These are phyloP conservation scores for Effrenium voratum DNA, from an alignment of 73 alveolate genomes.

Conservation along the genomic window DNA sequence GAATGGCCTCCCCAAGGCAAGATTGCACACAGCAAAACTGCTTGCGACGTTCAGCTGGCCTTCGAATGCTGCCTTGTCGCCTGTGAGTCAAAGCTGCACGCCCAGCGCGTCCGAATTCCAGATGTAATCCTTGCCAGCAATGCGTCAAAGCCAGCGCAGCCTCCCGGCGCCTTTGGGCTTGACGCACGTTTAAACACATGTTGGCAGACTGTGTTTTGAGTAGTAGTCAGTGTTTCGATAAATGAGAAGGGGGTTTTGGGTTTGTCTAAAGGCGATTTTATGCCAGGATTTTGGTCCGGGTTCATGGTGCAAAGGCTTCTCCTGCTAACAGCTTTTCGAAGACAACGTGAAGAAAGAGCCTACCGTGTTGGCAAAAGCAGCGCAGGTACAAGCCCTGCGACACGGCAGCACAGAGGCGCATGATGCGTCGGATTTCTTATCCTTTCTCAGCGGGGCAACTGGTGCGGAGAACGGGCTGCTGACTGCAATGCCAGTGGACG, in stretches of 20 bases:
- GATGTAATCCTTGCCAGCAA: background rate
- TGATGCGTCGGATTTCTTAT: background rate
- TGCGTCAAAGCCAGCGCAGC: background rate
- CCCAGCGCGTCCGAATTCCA: background rate
- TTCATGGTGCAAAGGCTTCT: background rate
- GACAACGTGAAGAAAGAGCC: background rate
- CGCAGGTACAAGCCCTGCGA: background rate
- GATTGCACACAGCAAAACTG: background rate
- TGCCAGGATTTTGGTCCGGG: background rate
- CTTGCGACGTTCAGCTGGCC: background rate
- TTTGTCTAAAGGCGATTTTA: background rate
- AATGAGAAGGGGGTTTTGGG: background rate
- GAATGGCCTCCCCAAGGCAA: background rate
- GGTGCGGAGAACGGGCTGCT: background rate
- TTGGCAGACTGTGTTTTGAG: background rate
- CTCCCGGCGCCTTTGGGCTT: background rate
- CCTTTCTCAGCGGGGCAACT: background rate
- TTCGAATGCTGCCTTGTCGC: too few species aligned
- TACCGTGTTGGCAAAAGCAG: background rate
- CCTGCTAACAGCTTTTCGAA: background rate
- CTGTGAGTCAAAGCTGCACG: background rate
- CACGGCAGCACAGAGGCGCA: background rate
- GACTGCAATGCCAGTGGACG: background rate
- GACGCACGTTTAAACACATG: background rate
- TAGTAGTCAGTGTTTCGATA: background rate